phyloP scores from a whole-genome alignment of 2,329 filamentous ascomycete species.

The Ciborinia camelliae region DNA sequence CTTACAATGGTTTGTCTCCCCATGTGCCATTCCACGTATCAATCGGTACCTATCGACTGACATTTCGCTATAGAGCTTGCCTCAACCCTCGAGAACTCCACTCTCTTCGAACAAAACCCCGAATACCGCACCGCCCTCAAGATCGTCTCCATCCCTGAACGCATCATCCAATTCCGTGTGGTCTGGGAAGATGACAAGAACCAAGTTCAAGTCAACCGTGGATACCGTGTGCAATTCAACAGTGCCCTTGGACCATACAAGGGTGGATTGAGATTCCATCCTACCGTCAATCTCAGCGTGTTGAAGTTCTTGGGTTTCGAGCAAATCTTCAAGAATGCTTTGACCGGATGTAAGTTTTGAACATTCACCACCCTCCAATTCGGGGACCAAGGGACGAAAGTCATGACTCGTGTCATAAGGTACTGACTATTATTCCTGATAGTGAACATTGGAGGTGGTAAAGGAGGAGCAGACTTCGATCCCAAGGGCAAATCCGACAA shows the following conservation, averaged over 20 bases:
- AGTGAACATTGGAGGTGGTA: constrained; percentile 95
- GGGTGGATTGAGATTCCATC: constrained; percentile 93
- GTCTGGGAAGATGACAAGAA: constrained; percentile 95
- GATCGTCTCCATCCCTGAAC: constrained; percentile 87
- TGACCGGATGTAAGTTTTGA: constrained; percentile 75
- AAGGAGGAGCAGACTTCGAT: constrained; percentile 97
- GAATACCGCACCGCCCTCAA: constrained; percentile 90
- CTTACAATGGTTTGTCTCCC: constrained; percentile 70
- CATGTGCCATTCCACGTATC: neutral
- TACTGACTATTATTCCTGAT: constrained; percentile 16
- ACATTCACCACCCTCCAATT: neutral
- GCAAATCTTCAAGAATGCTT: constrained; percentile 99
- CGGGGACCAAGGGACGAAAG: neutral
- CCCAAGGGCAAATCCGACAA: constrained; percentile 97
- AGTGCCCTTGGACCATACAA: constrained; percentile 96
- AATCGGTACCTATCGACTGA: constrained; percentile 19
- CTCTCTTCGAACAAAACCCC: constrained; percentile 88
- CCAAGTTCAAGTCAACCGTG: constrained; percentile 85
- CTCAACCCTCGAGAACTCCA: constrained; percentile 90
- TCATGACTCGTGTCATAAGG: neutral
- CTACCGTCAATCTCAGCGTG: constrained; percentile 73
- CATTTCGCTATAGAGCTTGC: constrained; percentile 65
- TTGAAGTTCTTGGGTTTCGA: constrained; percentile 99
- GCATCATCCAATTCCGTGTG: constrained; percentile 94
- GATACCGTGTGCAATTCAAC: constrained; percentile 98